Percentiles rank a stretch among this genome's conserved stretches.
Evolutionary conservation across 2,329 filamentous ascomycete genomes (phyloP).

Genomic region (Monosporascus sp.): DNA sequence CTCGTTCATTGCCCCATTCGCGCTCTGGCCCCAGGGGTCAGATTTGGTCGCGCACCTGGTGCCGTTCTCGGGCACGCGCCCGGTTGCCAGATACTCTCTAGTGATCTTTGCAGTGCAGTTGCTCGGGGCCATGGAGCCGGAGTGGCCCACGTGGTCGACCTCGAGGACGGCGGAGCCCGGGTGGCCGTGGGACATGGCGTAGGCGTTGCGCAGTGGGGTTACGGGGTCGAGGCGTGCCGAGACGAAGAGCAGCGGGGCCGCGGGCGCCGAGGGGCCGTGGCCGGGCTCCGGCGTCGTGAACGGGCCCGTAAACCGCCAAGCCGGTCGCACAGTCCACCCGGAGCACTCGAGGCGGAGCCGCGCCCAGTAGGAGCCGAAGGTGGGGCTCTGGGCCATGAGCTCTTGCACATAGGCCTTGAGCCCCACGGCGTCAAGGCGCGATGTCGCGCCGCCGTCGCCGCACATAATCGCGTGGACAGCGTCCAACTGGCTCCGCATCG

Average conservation of each 20-base stretch:
- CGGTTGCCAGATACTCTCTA: slow-evolving; percentile 7
- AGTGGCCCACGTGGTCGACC: slow-evolving; percentile 17
- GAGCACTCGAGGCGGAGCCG: slow-evolving; percentile 34
- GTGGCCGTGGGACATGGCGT: slow-evolving; percentile 12
- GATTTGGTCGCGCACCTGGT: not conserved
- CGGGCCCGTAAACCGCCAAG: slow-evolving; percentile 34
- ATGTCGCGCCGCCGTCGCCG: slow-evolving; percentile 28
- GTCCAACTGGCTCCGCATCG: slow-evolving; percentile 9
- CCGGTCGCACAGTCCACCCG: slow-evolving; percentile 31
- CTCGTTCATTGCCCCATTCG: not conserved
- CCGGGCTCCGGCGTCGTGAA: slow-evolving; percentile 11
- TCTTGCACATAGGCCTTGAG: slow-evolving; percentile 25
- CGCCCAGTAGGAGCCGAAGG: slow-evolving; percentile 30
- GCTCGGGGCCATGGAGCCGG: slow-evolving; percentile 1
- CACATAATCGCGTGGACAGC: slow-evolving; percentile 26
- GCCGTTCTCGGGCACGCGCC: not conserved
- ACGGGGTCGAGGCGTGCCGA: slow-evolving; percentile 39
- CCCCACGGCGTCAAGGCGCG: slow-evolving; percentile 13
- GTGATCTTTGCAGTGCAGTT: slow-evolving; percentile 7
- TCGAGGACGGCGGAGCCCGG: slow-evolving; percentile 11
- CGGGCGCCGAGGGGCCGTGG: slow-evolving; percentile 21
- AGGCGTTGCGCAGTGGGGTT: slow-evolving; percentile 37
- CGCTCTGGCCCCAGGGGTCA: not conserved
- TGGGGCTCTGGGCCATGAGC: slow-evolving; percentile 22
- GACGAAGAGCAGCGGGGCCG: slow-evolving; percentile 39